Conservation (phyloP, 139 green algal genomes). For the Pleodorina starrii region DNA sequence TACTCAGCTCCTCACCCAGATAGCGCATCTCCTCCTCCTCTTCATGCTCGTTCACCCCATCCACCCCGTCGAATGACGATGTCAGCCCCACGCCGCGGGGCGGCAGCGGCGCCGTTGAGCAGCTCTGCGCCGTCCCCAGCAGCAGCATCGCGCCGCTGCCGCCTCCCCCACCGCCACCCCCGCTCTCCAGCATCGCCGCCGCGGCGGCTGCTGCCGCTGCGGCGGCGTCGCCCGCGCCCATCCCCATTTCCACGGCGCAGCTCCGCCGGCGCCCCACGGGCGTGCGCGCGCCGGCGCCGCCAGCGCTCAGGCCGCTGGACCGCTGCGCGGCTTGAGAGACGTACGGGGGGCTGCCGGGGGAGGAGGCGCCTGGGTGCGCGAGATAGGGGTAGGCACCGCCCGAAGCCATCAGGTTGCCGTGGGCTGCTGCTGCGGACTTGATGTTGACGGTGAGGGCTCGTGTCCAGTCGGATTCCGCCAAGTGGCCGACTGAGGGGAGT, state of each 20-base stretch:
- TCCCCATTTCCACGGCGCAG: not conserved
- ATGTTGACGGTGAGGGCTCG: slow-evolving; percentile 12
- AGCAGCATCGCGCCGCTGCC: not conserved
- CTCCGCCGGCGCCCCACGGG: not conserved
- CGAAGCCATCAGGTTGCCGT: not conserved
- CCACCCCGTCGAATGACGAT: not conserved
- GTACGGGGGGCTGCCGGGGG: not conserved
- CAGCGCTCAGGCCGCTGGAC: no score
- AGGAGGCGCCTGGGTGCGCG: not conserved
- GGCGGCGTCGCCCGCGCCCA: no score
- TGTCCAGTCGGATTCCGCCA: not conserved
- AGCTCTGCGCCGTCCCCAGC: not conserved
- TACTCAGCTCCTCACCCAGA: not conserved
- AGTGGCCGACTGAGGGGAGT: not conserved
- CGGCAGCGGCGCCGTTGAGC: not conserved
- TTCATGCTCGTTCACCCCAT: no score
- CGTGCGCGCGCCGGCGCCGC: no score
- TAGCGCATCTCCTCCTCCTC: no score
- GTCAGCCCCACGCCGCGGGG: not conserved
- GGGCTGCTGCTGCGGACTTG: not conserved
- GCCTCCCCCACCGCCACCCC: no score
- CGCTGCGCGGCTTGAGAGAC: not conserved
- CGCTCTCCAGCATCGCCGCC: no score
- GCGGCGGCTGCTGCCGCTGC: no score
- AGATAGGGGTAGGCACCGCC: no score